Percentiles rank a stretch among this genome's conserved stretches.
phyloP scores from a whole-genome alignment of 1,284 basidiomycete genomes.

The Leucoagaricus sp. region DNA sequence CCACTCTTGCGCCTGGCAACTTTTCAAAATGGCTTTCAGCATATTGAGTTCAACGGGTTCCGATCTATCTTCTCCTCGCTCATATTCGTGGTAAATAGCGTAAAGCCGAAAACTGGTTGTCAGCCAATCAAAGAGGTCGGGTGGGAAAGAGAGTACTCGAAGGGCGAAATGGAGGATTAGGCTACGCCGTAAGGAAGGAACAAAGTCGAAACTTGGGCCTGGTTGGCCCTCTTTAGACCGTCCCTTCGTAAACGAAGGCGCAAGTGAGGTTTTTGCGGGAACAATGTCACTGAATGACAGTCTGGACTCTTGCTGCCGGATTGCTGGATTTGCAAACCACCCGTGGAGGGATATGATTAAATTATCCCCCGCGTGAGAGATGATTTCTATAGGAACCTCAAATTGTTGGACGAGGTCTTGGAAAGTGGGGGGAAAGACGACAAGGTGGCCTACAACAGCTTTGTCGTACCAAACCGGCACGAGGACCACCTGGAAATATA shows the following conservation, averaged over 20 bases:
- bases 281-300: conserved; percentile 12
- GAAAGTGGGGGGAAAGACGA: conserved; percentile 38
- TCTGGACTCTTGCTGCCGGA: conserved; percentile 22
- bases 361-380: conserved; percentile 18
- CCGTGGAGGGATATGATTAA: conserved; percentile 50
- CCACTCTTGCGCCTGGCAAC: conserved; percentile 13
- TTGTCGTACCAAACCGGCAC: conserved; percentile 48
- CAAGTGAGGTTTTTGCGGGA: conserved; percentile 1
- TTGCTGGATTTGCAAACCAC: conserved; percentile 38
- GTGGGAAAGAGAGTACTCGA: conserved; percentile 47
- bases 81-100: conserved; percentile 10
- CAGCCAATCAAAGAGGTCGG: conserved; percentile 37
- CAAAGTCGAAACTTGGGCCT: not conserved
- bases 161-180: conserved; percentile 42
- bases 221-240: not conserved
- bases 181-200: conserved; percentile 22
- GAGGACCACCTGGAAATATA: conserved; percentile 46
- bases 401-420: conserved; percentile 27
- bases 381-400: conserved; percentile 31
- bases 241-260: not conserved
- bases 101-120: conserved; percentile 11
- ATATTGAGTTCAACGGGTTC: conserved; percentile 13
- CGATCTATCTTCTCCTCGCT: not conserved
- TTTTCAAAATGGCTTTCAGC: conserved; percentile 14
- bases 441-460: conserved; percentile 39